These are phyloP conservation scores for Acer campestre DNA, from an alignment of 345 rosid genomes.

Conservation along the genomic window DNA sequence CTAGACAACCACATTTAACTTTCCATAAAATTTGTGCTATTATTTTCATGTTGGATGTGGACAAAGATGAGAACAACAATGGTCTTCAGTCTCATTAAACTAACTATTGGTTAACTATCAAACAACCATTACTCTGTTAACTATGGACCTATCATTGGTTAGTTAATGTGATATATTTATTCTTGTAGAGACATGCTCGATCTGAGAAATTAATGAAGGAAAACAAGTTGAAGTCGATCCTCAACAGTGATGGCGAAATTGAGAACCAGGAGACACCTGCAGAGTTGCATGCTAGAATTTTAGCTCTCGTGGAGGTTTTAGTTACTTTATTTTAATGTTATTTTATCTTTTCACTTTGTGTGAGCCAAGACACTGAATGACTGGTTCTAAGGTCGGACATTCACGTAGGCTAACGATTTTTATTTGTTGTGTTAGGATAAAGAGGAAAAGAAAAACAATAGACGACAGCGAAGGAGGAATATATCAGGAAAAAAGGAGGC, in stretches of 20 bases:
- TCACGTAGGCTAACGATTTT: not conserved
- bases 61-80: not conserved
- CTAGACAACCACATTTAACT: not conserved
- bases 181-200: slow-evolving; percentile 59
- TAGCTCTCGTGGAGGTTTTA: slow-evolving; percentile 50
- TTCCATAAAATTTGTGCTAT: slow-evolving; percentile 1
- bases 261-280: slow-evolving; percentile 67
- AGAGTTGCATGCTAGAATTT: slow-evolving; percentile 54
- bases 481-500: too few relatives aligned
- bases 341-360: not conserved
- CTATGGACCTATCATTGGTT: not conserved
- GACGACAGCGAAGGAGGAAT: slow-evolving; percentile 1
- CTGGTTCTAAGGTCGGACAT: not conserved
- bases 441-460: slow-evolving; percentile 39
- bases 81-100: not conserved
- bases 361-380: not conserved
- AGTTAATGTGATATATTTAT: slow-evolving; percentile 1
- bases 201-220: slow-evolving; percentile 69
- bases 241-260: slow-evolving; percentile 65
- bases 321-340: not conserved
- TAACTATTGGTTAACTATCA: not conserved
- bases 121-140: too few relatives aligned
- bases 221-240: slow-evolving; percentile 60
- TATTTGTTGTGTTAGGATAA: slow-evolving; percentile 28
- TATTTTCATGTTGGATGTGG: not conserved